These are phyloP conservation scores for Picea sitchensis DNA, from an alignment of 75 land plant genomes.

Conservation along the genomic window DNA sequence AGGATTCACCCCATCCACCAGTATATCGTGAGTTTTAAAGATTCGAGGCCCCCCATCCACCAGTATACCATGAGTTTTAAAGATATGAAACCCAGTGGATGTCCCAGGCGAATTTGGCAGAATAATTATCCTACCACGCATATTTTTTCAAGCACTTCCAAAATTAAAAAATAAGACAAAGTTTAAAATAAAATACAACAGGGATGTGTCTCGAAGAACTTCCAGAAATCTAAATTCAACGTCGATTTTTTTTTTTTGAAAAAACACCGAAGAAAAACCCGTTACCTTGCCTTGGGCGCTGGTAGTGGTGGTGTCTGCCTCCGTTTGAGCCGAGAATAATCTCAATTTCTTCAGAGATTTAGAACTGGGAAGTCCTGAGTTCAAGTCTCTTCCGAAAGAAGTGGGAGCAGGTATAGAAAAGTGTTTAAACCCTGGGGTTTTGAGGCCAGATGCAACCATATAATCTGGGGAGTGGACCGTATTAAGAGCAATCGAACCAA, in stretches of 20 bases:
- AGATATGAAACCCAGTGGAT: background rate
- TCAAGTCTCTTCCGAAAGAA: background rate
- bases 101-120: background rate
- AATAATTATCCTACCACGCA: background rate
- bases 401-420: background rate
- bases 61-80: background rate
- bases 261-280: background rate
- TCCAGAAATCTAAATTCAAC: no score
- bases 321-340: background rate
- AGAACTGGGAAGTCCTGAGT: background rate
- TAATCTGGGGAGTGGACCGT: background rate
- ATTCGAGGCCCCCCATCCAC: no score
- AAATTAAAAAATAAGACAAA: background rate
- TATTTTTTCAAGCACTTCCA: background rate
- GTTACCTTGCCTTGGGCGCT: conserved; percentile 1
- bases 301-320: background rate
- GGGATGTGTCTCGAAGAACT: no score
- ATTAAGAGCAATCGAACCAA: background rate
- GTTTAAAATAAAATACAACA: background rate
- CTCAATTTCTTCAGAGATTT: conserved; percentile 1
- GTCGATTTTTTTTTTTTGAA: background rate
- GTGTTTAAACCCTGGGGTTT: background rate
- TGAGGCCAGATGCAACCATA: background rate
- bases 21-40: no score
- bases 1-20: no score